Conservation (phyloP, 2,329 filamentous ascomycete species). For the Bipolaris sorokiniana region DNA sequence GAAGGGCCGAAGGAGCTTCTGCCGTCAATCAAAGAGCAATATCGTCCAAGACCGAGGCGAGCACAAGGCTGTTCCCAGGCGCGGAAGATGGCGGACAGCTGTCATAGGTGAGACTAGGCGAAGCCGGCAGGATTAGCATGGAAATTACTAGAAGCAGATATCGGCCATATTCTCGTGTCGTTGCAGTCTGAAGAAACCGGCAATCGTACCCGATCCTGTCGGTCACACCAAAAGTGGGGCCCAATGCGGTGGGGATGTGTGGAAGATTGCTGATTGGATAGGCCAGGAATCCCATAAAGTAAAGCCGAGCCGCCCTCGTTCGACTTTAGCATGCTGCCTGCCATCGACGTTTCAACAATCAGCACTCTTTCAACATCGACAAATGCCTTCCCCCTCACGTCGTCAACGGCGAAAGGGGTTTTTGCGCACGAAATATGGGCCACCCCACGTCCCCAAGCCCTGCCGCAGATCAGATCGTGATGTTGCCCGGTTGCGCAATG, state of each 20-base stretch:
- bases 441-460: background rate
- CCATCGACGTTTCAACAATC: conserved; percentile 4
- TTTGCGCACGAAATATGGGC: background rate
- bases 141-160: conserved; percentile 7
- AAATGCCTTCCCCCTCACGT: conserved; percentile 4
- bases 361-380: conserved; percentile 9
- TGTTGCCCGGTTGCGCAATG: background rate
- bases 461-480: conserved; percentile 1
- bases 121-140: background rate
- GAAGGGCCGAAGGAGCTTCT: background rate
- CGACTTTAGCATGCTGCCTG: conserved; percentile 1
- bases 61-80: background rate
- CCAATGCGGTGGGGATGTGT: background rate
- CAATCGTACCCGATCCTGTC: conserved; percentile 2
- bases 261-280: background rate
- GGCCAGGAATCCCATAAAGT: conserved; percentile 2
- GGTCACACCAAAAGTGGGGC: background rate
- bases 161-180: background rate
- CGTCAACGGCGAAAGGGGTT: background rate
- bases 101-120: background rate
- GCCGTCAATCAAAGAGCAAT: no score
- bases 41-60: no score
- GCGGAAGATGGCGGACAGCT: background rate
- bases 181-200: background rate
- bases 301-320: background rate